Percentiles rank a stretch among this genome's conserved stretches.
phyloP scores from a whole-genome alignment of 495 filamentous ascomycete species.

The Umbilicaria muhlenbergii region DNA sequence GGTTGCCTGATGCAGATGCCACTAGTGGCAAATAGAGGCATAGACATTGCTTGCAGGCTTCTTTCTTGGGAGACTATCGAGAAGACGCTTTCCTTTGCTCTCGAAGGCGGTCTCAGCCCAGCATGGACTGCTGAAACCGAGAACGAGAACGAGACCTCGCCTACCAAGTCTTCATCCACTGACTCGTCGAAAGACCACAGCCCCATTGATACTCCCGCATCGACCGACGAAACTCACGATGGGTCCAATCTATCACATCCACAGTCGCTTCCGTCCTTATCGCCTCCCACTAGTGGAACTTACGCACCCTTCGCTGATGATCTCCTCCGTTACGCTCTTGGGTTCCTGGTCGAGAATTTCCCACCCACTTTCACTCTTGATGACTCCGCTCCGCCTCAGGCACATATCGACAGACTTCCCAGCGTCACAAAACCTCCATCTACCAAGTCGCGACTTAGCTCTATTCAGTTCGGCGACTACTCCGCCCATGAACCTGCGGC shows the following conservation, averaged over 20 bases:
- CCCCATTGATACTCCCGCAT: slow-evolving; percentile 13
- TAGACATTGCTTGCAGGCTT: slow-evolving; percentile 28
- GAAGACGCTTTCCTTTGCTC: slow-evolving; percentile 24
- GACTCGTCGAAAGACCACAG: slow-evolving; percentile 14
- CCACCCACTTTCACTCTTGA: slow-evolving; percentile 21
- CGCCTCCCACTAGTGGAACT: slow-evolving; percentile 25
- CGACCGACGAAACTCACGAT: slow-evolving; percentile 10
- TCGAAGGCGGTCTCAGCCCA: slow-evolving; percentile 17
- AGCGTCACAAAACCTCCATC: slow-evolving; percentile 15
- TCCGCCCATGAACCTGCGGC: slow-evolving; percentile 26
- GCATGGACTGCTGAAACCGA: not conserved
- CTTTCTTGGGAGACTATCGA: slow-evolving; percentile 40
- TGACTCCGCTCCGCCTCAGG: slow-evolving; percentile 14
- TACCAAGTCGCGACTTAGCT: slow-evolving; percentile 35
- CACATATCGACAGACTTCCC: slow-evolving; percentile 15
- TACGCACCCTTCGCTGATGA: slow-evolving; percentile 23
- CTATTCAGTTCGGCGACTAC: slow-evolving; percentile 52
- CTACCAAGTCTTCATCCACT: slow-evolving; percentile 11
- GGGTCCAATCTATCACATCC: slow-evolving; percentile 1
- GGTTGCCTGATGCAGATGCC: slow-evolving; percentile 31
- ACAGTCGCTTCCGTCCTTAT: slow-evolving; percentile 11
- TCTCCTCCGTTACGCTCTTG: slow-evolving; percentile 13
- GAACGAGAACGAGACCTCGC: slow-evolving; percentile 13
- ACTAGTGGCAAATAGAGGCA: slow-evolving; percentile 24
- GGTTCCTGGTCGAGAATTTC: slow-evolving; percentile 11